A percentile compares a stretch with the other conserved stretches of the same genome.
Evolutionary conservation across 2,329 filamentous ascomycete species (phyloP).

Genomic region (Aspergillus pseudoviridinutans): DNA sequence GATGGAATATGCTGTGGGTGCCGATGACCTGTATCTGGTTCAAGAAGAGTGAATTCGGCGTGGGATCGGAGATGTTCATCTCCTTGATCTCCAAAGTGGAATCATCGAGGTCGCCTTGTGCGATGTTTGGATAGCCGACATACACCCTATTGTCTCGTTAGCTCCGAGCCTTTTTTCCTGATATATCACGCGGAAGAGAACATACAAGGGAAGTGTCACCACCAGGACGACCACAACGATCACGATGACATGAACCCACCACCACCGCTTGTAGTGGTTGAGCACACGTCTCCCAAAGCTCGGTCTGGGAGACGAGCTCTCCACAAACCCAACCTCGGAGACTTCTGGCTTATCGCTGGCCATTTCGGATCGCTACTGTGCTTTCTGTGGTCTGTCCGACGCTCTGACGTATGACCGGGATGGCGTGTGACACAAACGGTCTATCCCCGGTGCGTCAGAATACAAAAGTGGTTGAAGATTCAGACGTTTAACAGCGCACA

Average conservation of each 20-base stretch:
- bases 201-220: constrained; percentile 55
- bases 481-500: not conserved
- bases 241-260: constrained; percentile 53
- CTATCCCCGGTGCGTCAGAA: not conserved
- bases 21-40: constrained; percentile 47
- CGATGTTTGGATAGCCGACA: constrained; percentile 57
- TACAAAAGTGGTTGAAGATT: not conserved
- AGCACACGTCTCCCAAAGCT: constrained; percentile 24
- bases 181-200: constrained; percentile 5
- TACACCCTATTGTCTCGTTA: constrained; percentile 44
- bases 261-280: constrained; percentile 44
- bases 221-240: constrained; percentile 51
- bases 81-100: constrained; percentile 49
- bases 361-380: constrained; percentile 9
- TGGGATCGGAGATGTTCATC: constrained; percentile 51
- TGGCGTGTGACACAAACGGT: not conserved
- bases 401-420: not conserved
- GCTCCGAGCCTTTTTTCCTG: not conserved
- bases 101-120: constrained; percentile 51
- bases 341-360: constrained; percentile 19
- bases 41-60: constrained; percentile 46
- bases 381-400: not conserved
- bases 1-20: constrained; percentile 50
- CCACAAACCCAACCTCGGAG: constrained; percentile 14
- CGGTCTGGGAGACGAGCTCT: constrained; percentile 13